Evolutionary conservation across 1,284 basidiomycete genomes (phyloP).

Genomic region (Uromyces viciae-fabae): DNA sequence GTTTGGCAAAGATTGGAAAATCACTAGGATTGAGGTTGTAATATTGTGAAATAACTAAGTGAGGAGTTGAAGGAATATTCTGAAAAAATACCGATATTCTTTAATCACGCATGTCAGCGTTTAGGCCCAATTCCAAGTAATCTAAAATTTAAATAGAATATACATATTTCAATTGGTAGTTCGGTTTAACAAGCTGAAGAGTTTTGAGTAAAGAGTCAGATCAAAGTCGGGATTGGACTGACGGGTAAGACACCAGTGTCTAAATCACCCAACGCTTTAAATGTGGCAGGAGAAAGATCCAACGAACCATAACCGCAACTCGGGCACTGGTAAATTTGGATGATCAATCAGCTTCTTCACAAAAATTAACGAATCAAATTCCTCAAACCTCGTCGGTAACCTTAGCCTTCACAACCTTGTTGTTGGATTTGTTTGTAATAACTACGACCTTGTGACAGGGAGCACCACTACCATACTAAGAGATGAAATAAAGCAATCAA

Average conservation of each 20-base stretch:
- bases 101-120: not conserved
- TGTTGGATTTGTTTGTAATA: constrained; percentile 35
- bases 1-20: not conserved
- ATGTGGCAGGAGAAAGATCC: constrained; percentile 37
- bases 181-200: not conserved
- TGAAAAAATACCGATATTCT: not conserved
- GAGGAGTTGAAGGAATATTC: not conserved
- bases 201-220: not conserved
- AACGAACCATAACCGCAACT: constrained; percentile 31
- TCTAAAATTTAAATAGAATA: not conserved
- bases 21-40: constrained; percentile 19
- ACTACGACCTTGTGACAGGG: constrained; percentile 29
- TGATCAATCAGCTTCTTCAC: not conserved
- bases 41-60: not conserved
- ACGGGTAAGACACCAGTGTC: constrained; percentile 42
- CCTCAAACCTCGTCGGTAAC: constrained; percentile 38
- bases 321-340: constrained; percentile 18
- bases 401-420: constrained; percentile 29
- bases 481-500: too few relatives aligned
- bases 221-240: too few relatives aligned
- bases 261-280: constrained; percentile 27
- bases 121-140: constrained; percentile 28
- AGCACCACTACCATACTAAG: constrained; percentile 17
- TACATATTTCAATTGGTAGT: not conserved
- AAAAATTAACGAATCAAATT: not conserved